A percentile compares a stretch with the other conserved stretches of the same genome.
phyloP scores from a whole-genome alignment of 2,329 filamentous ascomycete species.

The Rutstroemia sp. region DNA sequence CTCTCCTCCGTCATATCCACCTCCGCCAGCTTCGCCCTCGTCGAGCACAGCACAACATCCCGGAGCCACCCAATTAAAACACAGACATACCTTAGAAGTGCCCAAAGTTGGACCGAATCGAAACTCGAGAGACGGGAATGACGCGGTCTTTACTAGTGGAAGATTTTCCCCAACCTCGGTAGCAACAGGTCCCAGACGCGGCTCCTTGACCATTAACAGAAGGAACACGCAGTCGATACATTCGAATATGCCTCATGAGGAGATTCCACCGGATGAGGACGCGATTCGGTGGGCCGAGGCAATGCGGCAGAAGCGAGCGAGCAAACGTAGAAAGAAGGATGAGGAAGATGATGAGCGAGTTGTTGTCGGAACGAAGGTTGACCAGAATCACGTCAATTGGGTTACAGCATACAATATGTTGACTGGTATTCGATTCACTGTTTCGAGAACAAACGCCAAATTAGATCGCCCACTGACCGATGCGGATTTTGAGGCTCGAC shows the following conservation, averaged over 20 bases:
- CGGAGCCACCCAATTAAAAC: conserved; percentile 55
- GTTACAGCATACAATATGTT: conserved; percentile 99
- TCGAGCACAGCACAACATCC: conserved; percentile 34
- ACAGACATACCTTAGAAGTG: conserved; percentile 84
- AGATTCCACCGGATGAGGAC: conserved; percentile 81
- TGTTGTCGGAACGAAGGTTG: conserved; percentile 92
- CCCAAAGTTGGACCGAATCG: conserved; percentile 61
- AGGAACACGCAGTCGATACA: conserved; percentile 78
- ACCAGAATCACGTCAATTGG: conserved; percentile 95
- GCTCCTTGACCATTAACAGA: conserved; percentile 76
- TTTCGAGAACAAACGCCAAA: conserved; percentile 94
- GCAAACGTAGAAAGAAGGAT: conserved; percentile 74
- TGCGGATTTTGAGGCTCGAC: conserved; percentile 85
- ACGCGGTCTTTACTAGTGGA: conserved; percentile 63
- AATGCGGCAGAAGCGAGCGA: conserved; percentile 84
- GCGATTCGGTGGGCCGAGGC: conserved; percentile 88
- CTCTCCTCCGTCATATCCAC: conserved; percentile 52
- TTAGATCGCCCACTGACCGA: conserved; percentile 84
- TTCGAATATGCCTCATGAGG: conserved; percentile 77
- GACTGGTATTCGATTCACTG: conserved; percentile 94
- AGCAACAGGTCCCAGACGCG: conserved; percentile 53
- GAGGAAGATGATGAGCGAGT: conserved; percentile 91
- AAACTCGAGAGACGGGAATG: conserved; percentile 65
- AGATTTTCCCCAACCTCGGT: conserved; percentile 63
- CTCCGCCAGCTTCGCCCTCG: conserved; percentile 39